Evolutionary conservation across 192 early-diverging fungal species (phyloP), one percentile per base, ranked within the genome.

Genomic region (Helicostylum pulchrum): DNA sequence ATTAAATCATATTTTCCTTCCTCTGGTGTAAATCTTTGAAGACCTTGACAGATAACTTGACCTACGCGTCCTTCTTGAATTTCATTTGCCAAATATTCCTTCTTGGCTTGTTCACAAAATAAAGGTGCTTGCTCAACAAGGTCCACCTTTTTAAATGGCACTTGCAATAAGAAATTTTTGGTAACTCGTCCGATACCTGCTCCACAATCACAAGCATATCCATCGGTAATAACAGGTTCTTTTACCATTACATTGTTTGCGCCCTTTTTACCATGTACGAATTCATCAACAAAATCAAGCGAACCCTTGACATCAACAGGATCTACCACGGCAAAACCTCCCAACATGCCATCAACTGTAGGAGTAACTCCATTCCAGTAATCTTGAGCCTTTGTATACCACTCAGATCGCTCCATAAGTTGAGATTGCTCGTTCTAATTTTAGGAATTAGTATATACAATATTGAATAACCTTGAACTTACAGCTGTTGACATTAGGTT

Each of bases 111-210:
- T 14, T 91, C 71, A 19, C 95, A 78, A 76, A 99, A 99, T 43
- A 76, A 66, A 10, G 80, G 68, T 44, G 85, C 86, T 68, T 94
- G 91, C 71, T 97, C 94, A 7, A 96, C 96, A 19, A 99, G 76
- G 71, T 99, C 96, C 7, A 95, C 93, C 51, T 81, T 78, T 31
- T 90, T 77, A 74, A 99, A 97, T 3, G 74, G 74, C 4, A 86
- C 78, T 31, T 86, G 78, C 45, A 88, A 70, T 44, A 99, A 70
- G 63, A 95, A 90, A 67, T 90, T 64, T 61, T 96, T 94, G 1
- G 92, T 90, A 4, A 99, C 92, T 10, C 96, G 80, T 2, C 96
- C 94, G 60, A 99, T 98, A 2, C 96, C 96, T 0, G 96, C 94
- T 1, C 96, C 96, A 71, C 94, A 97, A 76, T 98, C 90, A 43